Conservation (phyloP, 495 filamentous ascomycete genomes). For the Penicillium manginii region DNA sequence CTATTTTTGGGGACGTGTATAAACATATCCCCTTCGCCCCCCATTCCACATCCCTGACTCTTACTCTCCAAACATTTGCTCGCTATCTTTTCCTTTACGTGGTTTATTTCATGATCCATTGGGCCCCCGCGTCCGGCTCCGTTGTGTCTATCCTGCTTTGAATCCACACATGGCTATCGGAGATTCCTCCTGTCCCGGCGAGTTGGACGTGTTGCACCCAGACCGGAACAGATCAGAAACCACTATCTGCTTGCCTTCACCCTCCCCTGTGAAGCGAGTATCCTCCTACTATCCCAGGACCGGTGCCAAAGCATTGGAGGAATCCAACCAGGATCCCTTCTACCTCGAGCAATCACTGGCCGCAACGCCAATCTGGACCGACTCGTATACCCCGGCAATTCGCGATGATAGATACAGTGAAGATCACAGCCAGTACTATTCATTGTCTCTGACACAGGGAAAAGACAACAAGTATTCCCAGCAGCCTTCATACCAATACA, state of each 20-base stretch:
- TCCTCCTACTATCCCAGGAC: slow-evolving; percentile 42
- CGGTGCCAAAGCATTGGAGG: slow-evolving; percentile 37
- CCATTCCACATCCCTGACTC: slow-evolving; percentile 14
- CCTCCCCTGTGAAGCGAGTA: slow-evolving; percentile 37
- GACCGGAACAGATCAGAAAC: slow-evolving; percentile 43
- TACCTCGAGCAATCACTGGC: slow-evolving; percentile 49
- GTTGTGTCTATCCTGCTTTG: slow-evolving; percentile 11
- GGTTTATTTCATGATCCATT: slow-evolving; percentile 10
- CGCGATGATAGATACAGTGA: slow-evolving; percentile 43
- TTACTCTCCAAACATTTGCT: slow-evolving; percentile 21
- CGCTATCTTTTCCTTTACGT: slow-evolving; percentile 15
- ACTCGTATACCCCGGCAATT: slow-evolving; percentile 30
- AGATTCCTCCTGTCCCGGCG: slow-evolving; percentile 37
- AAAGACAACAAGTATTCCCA: slow-evolving; percentile 19
- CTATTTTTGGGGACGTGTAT: slow-evolving; percentile 41
- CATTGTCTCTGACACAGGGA: slow-evolving; percentile 34
- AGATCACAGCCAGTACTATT: slow-evolving; percentile 40
- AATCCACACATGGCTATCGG: slow-evolving; percentile 48
- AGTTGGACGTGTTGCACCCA: slow-evolving; percentile 38
- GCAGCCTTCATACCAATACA: slow-evolving; percentile 20
- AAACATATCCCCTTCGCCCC: slow-evolving; percentile 47
- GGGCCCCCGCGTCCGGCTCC: slow-evolving; percentile 5
- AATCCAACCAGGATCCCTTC: slow-evolving; percentile 50
- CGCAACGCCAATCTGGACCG: slow-evolving; percentile 30
- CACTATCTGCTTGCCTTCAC: slow-evolving; percentile 37